A percentile compares a stretch with the other conserved stretches of the same genome.
Conservation (phyloP, 768 basidiomycete species). For the Lentinula sp. region DNA sequence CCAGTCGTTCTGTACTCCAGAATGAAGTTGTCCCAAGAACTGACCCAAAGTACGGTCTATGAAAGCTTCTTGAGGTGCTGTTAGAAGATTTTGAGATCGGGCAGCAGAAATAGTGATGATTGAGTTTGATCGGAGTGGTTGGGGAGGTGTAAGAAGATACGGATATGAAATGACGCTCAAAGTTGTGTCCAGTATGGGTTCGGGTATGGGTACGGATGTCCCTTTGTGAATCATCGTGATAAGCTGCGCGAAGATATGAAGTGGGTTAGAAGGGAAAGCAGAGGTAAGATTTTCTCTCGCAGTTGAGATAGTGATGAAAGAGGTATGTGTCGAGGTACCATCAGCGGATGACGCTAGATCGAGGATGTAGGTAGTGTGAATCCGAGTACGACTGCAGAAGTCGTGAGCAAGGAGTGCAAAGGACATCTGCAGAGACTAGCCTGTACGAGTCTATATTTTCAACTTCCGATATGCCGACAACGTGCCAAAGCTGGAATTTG, state of each 20-base stretch:
- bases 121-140: constrained; percentile 26
- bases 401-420: background rate
- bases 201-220: constrained; percentile 46
- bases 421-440: background rate
- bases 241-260: constrained; percentile 31
- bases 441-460: background rate
- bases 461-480: background rate
- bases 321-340: constrained; percentile 17
- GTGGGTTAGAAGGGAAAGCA: constrained; percentile 28
- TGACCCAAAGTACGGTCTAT: constrained; percentile 60
- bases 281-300: background rate
- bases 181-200: constrained; percentile 43
- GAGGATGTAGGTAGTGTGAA: constrained; percentile 18
- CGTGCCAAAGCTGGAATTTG: background rate
- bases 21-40: constrained; percentile 59
- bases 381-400: constrained; percentile 19
- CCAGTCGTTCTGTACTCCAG: constrained; percentile 68
- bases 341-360: constrained; percentile 18
- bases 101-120: constrained; percentile 33
- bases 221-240: constrained; percentile 33
- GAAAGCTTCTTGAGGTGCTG: constrained; percentile 30
- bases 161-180: constrained; percentile 38
- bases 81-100: constrained; percentile 26
- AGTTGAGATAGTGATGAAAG: constrained; percentile 16
- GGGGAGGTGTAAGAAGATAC: constrained; percentile 46